These are phyloP conservation scores for Penicillium sp. DNA, from an alignment of 2,329 filamentous ascomycete species.

Conservation along the genomic window DNA sequence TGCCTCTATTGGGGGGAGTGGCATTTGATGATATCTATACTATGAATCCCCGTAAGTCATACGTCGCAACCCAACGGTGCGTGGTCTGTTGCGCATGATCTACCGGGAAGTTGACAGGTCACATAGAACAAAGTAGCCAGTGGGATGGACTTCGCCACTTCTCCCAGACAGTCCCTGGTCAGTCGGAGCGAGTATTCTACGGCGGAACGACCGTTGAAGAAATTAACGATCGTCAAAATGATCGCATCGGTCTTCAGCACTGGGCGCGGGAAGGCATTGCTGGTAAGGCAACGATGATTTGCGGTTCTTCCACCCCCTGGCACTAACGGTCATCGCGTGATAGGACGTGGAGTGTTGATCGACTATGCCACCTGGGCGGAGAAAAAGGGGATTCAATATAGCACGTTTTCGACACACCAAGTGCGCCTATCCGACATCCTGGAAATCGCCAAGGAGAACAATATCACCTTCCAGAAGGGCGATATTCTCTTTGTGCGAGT, in stretches of 20 bases:
- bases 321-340: slow-evolving; percentile 7
- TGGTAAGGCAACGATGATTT: slow-evolving; percentile 26
- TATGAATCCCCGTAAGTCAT: slow-evolving; percentile 52
- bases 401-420: slow-evolving; percentile 46
- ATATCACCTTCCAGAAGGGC: slow-evolving; percentile 53
- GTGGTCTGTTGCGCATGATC: neutral
- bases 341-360: slow-evolving; percentile 56
- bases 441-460: slow-evolving; percentile 47
- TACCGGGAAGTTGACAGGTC: neutral
- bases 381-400: slow-evolving; percentile 44
- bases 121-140: slow-evolving; percentile 53
- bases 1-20: slow-evolving; percentile 52
- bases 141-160: slow-evolving; percentile 60
- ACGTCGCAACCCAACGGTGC: neutral
- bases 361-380: slow-evolving; percentile 55
- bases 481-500: slow-evolving; percentile 59
- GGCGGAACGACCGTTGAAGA: slow-evolving; percentile 53
- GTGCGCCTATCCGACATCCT: slow-evolving; percentile 42
- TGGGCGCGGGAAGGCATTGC: slow-evolving; percentile 55
- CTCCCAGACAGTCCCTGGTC: slow-evolving; percentile 46
- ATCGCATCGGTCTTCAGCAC: slow-evolving; percentile 54
- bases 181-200: slow-evolving; percentile 51
- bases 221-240: slow-evolving; percentile 49
- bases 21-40: slow-evolving; percentile 57
- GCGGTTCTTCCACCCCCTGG: neutral